phyloP scores from a whole-genome alignment of 495 filamentous ascomycete species.

The Pseudevernia furfuracea region DNA sequence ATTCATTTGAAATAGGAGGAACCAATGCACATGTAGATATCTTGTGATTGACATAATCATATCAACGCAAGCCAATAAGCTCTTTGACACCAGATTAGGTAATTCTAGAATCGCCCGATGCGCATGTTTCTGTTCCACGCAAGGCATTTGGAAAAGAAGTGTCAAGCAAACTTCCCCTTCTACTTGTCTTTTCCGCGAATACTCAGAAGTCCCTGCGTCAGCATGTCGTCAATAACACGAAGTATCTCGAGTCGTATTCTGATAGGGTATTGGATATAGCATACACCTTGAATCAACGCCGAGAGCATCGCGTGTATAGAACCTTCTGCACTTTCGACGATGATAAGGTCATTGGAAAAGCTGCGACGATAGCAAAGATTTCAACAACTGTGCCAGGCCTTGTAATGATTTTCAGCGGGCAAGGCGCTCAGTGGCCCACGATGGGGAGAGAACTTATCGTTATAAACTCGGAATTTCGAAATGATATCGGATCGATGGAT shows the following conservation, averaged over 20 bases:
- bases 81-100: conserved; percentile 6
- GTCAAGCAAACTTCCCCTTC: not conserved
- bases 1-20: conserved; percentile 32
- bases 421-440: conserved; percentile 26
- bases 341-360: not conserved
- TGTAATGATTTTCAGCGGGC: conserved; percentile 27
- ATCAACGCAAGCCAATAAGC: not conserved
- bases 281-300: conserved; percentile 26
- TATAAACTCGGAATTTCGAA: not conserved
- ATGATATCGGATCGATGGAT: conserved; percentile 9
- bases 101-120: conserved; percentile 18
- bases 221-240: not conserved
- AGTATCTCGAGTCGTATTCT: conserved; percentile 15
- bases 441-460: conserved; percentile 23
- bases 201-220: conserved; percentile 9
- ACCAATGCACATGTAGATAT: conserved; percentile 29
- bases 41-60: not conserved
- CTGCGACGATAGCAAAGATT: conserved; percentile 1
- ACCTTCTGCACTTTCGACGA: conserved; percentile 20
- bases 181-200: conserved; percentile 16
- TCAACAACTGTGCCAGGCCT: conserved; percentile 4
- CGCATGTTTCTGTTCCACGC: not conserved
- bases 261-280: conserved; percentile 19
- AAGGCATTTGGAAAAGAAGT: not conserved
- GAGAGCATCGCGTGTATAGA: conserved; percentile 26